Base-by-base conservation (phyloP, 257 asterid species). In the Fraxinus anomala region DNA sequence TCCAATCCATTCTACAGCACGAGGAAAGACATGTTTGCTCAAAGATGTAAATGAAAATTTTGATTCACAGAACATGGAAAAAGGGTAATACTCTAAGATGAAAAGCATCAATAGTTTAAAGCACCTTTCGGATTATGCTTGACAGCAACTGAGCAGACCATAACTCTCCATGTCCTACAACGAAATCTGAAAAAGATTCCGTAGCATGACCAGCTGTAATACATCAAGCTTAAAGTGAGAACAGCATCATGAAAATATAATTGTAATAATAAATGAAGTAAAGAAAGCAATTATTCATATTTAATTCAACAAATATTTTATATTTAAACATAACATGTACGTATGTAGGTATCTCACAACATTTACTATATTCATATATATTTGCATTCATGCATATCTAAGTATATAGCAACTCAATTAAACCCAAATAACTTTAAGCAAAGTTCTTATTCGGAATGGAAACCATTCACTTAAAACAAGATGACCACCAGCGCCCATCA, bases 161-260 rank as follows among this genome's bases (percentile, higher is more conserved):
- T 73, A 96, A 82, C 91, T 96, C 99, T 1, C 99, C 98, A 77
- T 96, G 96, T 68, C 99, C 99, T 67, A 84, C 99, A 86, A 93
- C 99, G 91, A 93, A 96, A 80, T 96, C 99, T 0, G 99, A 92
- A 83, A 93, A 93, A n/a, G 99, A 92, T 78, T 96, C 98, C 11
- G 99, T 92, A 13, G 83, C 98, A 79, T 96, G 98, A 79, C 99
- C 99, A 86, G 99, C 99, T 96, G 95, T 89, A 90, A 34, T 66
- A 85, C 68, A 87, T 68, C 72, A 83, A 75, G 73, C 13, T 39
- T 39, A 39, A 39, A 39, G 44, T 9, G 37, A 59, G 51, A 77
- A 59, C 28, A 39, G 72, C 28, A 16, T 75, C 54, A 63, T 65
- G 3, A 26, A 72, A 80, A 56, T 73, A 21, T 10, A 24, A 10